phyloP scores from a whole-genome alignment of 1,139 yeast species.

The Geotrichum phurueaensis region DNA sequence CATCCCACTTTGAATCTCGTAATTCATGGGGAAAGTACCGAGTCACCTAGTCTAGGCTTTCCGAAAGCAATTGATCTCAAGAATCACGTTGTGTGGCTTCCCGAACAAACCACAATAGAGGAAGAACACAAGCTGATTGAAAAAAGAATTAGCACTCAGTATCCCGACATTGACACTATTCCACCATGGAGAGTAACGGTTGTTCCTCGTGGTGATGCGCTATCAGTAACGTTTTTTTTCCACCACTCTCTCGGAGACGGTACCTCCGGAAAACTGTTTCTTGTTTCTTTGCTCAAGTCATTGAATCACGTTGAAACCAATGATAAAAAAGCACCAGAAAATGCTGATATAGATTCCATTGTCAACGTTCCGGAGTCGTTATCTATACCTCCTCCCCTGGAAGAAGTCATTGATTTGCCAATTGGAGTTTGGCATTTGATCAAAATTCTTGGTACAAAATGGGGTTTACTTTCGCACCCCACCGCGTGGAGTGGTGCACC shows the following conservation, averaged over 20 bases:
- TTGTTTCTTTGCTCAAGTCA: neutral
- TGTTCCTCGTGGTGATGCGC: neutral
- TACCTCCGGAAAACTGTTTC: conserved; percentile 13
- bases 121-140: neutral
- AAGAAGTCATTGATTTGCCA: conserved; percentile 3
- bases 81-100: conserved; percentile 2
- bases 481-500: conserved; percentile 8
- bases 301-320: neutral
- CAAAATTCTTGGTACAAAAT: neutral
- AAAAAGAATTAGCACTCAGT: neutral
- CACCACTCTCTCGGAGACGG: conserved; percentile 18
- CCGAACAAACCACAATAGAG: neutral
- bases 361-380: neutral
- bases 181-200: conserved; percentile 17
- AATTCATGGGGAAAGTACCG: neutral
- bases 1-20: conserved; percentile 3
- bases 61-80: conserved; percentile 3
- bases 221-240: conserved; percentile 6
- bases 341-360: neutral
- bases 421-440: neutral
- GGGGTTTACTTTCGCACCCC: neutral
- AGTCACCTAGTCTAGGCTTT: neutral
- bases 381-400: conserved; percentile 6
- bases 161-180: neutral
- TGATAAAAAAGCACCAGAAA: neutral